Evolutionary conservation across 139 green algal species (phyloP).

Genomic region (Diplosphaera chodatii): DNA sequence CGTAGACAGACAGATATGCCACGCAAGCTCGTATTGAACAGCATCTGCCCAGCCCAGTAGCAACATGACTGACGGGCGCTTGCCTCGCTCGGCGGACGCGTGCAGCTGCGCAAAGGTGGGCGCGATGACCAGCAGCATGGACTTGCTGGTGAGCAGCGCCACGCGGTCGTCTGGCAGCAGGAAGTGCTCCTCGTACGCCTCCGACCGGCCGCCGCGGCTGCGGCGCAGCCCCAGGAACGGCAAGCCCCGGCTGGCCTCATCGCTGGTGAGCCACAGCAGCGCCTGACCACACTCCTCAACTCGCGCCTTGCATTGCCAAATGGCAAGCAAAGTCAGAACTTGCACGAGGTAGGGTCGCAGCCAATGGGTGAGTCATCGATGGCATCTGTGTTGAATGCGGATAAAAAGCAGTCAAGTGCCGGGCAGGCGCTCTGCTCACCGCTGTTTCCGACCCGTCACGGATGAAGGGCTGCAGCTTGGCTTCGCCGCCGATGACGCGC

Average conservation of each 20-base stretch:
- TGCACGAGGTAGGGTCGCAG: no score
- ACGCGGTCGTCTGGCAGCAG: conserved; percentile 59
- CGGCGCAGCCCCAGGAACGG: background rate
- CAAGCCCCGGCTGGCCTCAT: conserved; percentile 2
- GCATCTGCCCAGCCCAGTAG: no score
- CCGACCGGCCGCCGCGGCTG: conserved; percentile 10
- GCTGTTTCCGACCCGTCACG: conserved; percentile 14
- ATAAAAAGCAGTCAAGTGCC: no score
- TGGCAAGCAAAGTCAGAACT: background rate
- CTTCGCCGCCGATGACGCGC: conserved; percentile 66
- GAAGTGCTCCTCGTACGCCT: conserved; percentile 77
- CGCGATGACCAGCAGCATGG: conserved; percentile 56
- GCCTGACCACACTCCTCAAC: conserved; percentile 58
- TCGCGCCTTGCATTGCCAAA: conserved; percentile 7
- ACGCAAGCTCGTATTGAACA: no score
- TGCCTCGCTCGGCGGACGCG: conserved; percentile 24
- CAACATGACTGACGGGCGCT: no score
- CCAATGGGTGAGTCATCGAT: no score
- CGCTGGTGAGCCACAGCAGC: conserved; percentile 33
- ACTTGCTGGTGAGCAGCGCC: conserved; percentile 62
- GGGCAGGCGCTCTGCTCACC: background rate
- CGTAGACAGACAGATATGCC: no score
- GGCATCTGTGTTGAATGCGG: no score
- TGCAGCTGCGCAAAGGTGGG: conserved; percentile 57
- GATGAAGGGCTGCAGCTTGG: conserved; percentile 55